Evolutionary conservation across 1,284 basidiomycete genomes (phyloP).

Genomic region (Tilletiaria anomala): DNA sequence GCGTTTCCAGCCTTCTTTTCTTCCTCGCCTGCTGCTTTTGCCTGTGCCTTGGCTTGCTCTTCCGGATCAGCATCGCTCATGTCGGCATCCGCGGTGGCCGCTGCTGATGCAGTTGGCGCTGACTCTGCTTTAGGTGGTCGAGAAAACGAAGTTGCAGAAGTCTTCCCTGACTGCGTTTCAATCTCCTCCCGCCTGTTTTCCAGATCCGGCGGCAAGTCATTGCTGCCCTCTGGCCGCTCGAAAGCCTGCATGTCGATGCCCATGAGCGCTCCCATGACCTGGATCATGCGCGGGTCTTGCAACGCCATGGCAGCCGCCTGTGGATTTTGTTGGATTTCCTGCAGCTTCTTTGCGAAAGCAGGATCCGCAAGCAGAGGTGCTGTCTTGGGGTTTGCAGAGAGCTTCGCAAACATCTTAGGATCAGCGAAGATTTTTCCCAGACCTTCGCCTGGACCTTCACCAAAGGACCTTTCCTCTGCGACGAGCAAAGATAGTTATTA

Average conservation of each 20-base stretch:
- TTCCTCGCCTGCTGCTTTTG: constrained; percentile 27
- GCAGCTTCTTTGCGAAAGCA: constrained; percentile 42
- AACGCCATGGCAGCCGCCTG: constrained; percentile 42
- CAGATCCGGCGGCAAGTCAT: constrained; percentile 58
- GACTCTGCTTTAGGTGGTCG: constrained; percentile 26
- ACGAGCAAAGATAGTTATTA: neutral
- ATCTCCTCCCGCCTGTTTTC: constrained; percentile 19
- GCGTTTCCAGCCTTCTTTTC: constrained; percentile 53
- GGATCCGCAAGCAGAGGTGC: constrained; percentile 68
- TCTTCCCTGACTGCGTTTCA: constrained; percentile 24
- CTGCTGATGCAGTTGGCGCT: constrained; percentile 1
- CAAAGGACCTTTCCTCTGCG: neutral
- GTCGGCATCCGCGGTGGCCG: constrained; percentile 35
- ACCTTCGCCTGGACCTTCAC: constrained; percentile 41
- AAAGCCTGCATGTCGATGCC: constrained; percentile 84
- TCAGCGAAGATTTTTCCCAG: constrained; percentile 71
- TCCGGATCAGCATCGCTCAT: constrained; percentile 11
- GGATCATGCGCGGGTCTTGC: constrained; percentile 77
- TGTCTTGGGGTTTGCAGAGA: constrained; percentile 74
- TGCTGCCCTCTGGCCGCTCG: constrained; percentile 66
- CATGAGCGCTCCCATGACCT: constrained; percentile 78
- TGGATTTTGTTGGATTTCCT: constrained; percentile 40
- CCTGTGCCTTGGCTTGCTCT: constrained; percentile 15
- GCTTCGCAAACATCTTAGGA: constrained; percentile 65
- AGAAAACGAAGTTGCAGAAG: neutral